Conservation (phyloP, 257 asterid genomes). For the Nicotiana knightiana region DNA sequence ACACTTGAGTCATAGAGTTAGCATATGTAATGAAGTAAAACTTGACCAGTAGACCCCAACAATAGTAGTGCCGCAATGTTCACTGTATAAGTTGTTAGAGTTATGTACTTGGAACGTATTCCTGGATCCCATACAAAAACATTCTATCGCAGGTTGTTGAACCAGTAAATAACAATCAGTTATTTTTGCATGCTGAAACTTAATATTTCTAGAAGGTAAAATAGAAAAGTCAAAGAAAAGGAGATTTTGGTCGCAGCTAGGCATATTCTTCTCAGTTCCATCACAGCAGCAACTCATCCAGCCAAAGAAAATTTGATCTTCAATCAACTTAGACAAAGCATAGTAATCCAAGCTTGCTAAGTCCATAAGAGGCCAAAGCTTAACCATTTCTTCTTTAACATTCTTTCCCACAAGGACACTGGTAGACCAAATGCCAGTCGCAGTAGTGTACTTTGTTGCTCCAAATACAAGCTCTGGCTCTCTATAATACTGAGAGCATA, state of each 20-base stretch:
- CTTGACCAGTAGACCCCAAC: no score
- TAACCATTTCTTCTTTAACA: background rate
- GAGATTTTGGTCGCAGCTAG: conserved; percentile 27
- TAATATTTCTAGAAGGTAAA: conserved; percentile 51
- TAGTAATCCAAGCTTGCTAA: conserved; percentile 61
- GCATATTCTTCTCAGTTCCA: conserved; percentile 35
- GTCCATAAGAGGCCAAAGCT: conserved; percentile 52
- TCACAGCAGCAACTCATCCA: conserved; percentile 68
- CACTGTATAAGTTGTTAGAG: background rate
- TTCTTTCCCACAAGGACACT: background rate
- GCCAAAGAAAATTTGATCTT: conserved; percentile 64
- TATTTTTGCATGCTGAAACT: conserved; percentile 44
- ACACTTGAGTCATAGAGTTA: no score
- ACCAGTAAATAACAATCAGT: conserved; percentile 45
- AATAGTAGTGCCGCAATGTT: no score
- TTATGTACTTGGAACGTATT: background rate
- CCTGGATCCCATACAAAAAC: background rate
- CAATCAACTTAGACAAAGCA: conserved; percentile 50
- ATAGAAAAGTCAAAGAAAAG: conserved; percentile 26
- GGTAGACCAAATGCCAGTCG: background rate
- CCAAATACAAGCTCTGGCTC: no score
- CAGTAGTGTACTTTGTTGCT: background rate
- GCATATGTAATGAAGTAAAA: no score
- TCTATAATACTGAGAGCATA: background rate
- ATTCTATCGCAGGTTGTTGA: conserved; percentile 24